phyloP scores from a whole-genome alignment of 805 yeast species.

The Wickerhamomyces sydowiorum region DNA sequence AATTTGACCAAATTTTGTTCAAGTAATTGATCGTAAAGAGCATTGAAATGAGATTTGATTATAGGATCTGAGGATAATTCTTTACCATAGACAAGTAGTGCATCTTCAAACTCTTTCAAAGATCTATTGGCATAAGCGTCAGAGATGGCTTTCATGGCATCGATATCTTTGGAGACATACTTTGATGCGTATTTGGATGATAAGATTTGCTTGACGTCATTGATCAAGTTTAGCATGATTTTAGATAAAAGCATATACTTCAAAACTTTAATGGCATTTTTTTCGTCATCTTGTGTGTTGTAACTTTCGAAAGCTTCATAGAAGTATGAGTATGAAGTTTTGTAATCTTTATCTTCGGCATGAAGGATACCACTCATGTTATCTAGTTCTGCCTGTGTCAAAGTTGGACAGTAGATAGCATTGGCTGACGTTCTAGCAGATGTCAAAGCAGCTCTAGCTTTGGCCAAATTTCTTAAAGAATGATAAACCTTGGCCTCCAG shows the following conservation, averaged over 20 bases:
- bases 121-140: constrained; percentile 87
- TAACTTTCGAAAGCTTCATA: constrained; percentile 93
- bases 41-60: constrained; percentile 86
- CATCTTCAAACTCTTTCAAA: constrained; percentile 83
- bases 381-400: constrained; percentile 89
- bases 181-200: constrained; percentile 68
- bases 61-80: constrained; percentile 85
- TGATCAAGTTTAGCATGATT: constrained; percentile 84
- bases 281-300: constrained; percentile 50
- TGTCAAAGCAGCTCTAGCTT: constrained; percentile 86
- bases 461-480: constrained; percentile 84
- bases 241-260: constrained; percentile 91
- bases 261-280: constrained; percentile 68
- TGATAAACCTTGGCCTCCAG: constrained; percentile 88
- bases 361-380: constrained; percentile 92
- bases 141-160: constrained; percentile 93
- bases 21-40: constrained; percentile 85
- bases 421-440: constrained; percentile 98
- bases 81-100: constrained; percentile 59
- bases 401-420: constrained; percentile 91
- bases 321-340: constrained; percentile 92
- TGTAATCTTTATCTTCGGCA: constrained; percentile 95
- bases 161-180: constrained; percentile 79
- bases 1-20: constrained; percentile 92
- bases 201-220: constrained; percentile 77